phyloP scores from a whole-genome alignment of 768 basidiomycete genomes.

The Leccinum uliginosum region DNA sequence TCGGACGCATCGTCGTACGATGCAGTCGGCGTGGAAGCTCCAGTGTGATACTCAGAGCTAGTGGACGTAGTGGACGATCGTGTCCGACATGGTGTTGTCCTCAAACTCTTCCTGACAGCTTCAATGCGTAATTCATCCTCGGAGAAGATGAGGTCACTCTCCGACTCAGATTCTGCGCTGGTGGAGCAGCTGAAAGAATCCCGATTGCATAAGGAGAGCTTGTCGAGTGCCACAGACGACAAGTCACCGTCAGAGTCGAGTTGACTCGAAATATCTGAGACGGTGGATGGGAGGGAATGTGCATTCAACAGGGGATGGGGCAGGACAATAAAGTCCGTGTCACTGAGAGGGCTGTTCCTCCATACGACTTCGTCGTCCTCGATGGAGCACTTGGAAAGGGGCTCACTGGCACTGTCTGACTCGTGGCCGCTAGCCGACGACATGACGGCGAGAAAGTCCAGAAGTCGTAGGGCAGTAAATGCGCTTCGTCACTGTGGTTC shows the following conservation, averaged over 20 bases:
- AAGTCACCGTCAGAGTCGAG: slow-evolving; percentile 11
- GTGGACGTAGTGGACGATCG: slow-evolving; percentile 4
- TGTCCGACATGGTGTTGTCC: neutral
- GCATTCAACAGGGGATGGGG: slow-evolving; percentile 15
- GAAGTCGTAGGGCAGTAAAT: neutral
- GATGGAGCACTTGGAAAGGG: slow-evolving; percentile 12
- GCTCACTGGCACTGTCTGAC: slow-evolving; percentile 8
- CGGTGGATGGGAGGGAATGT: slow-evolving; percentile 10
- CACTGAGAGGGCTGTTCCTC: slow-evolving; percentile 5
- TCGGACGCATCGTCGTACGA: slow-evolving; percentile 26
- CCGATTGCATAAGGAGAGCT: slow-evolving; percentile 16
- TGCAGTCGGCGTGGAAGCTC: slow-evolving; percentile 6
- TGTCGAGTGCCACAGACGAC: slow-evolving; percentile 11
- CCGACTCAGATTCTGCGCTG: slow-evolving; percentile 8
- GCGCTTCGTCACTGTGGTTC: slow-evolving; percentile 9
- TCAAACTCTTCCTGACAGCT: neutral
- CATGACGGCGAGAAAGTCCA: slow-evolving; percentile 1
- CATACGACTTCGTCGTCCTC: slow-evolving; percentile 25
- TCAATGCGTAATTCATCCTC: neutral
- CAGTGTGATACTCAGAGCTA: slow-evolving; percentile 9
- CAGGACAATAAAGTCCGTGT: slow-evolving; percentile 26
- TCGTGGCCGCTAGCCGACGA: slow-evolving; percentile 5
- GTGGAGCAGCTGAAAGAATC: slow-evolving; percentile 1
- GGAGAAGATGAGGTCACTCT: neutral
- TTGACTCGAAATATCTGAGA: slow-evolving; percentile 3